These are phyloP conservation scores for Cornus kousa DNA, from an alignment of 148 eudicot genomes.

Conservation along the genomic window DNA sequence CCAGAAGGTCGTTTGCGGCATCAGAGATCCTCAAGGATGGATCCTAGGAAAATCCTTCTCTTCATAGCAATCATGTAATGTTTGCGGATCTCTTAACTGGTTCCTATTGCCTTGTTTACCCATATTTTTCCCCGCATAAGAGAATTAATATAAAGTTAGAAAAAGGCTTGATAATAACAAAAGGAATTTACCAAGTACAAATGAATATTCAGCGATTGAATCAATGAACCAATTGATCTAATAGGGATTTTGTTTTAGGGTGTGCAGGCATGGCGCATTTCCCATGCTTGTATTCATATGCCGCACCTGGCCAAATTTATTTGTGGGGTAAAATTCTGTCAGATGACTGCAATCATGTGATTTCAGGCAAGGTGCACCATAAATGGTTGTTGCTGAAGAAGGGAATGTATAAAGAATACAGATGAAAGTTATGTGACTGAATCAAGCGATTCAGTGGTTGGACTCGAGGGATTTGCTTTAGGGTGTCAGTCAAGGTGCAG, in stretches of 20 bases:
- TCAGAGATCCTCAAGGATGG: conserved; percentile 68
- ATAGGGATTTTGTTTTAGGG: neutral
- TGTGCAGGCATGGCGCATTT: too few species aligned
- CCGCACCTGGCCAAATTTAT: neutral
- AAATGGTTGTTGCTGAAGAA: too few species aligned
- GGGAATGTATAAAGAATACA: neutral
- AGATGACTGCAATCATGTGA: neutral
- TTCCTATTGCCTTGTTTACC: neutral
- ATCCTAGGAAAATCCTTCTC: conserved; percentile 78
- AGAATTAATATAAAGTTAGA: neutral
- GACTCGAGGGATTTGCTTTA: neutral
- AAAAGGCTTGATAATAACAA: neutral
- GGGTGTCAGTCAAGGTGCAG: neutral
- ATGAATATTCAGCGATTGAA: neutral
- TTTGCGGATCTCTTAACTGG: neutral
- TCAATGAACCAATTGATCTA: neutral
- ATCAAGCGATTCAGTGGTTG: neutral
- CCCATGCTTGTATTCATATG: too few species aligned
- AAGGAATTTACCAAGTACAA: neutral
- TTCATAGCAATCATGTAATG: conserved; percentile 75
- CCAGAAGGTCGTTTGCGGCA: conserved; percentile 60
- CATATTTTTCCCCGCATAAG: neutral
- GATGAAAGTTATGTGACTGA: neutral
- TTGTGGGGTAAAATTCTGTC: neutral
- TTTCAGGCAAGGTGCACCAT: too few species aligned